phyloP scores from a whole-genome alignment of 2,329 filamentous ascomycete species.

The Phaeosphaeria sp. region DNA sequence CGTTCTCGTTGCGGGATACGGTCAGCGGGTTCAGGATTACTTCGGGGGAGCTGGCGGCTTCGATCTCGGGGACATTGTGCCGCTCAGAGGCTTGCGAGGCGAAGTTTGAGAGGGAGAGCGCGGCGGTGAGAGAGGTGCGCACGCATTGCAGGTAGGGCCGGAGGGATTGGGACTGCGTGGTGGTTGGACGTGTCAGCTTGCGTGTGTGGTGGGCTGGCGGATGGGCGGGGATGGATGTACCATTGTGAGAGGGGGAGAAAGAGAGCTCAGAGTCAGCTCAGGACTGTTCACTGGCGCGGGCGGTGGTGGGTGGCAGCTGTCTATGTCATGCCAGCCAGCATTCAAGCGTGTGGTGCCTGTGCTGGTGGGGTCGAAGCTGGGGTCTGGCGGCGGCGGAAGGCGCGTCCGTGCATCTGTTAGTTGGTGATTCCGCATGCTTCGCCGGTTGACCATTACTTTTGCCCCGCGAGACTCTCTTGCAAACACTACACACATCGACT shows the following conservation, averaged over 20 bases:
- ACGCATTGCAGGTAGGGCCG: slow-evolving; percentile 97
- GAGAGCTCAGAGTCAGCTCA: slow-evolving; percentile 26
- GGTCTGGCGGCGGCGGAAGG: slow-evolving; percentile 15
- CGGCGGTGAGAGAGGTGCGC: slow-evolving; percentile 90
- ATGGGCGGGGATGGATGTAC: slow-evolving; percentile 20
- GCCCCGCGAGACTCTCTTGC: slow-evolving; percentile 36
- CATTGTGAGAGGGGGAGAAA: too few relatives aligned
- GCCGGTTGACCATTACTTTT: slow-evolving; percentile 33
- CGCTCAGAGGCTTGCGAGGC: slow-evolving; percentile 95
- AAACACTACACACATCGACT: slow-evolving; percentile 13
- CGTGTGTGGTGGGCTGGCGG: neutral
- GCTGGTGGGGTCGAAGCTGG: slow-evolving; percentile 36
- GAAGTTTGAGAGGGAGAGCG: slow-evolving; percentile 94
- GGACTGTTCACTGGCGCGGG: slow-evolving; percentile 21
- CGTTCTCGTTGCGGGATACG: slow-evolving; percentile 94
- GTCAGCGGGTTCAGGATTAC: slow-evolving; percentile 90
- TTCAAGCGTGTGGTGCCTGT: slow-evolving; percentile 34
- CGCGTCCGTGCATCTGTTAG: slow-evolving; percentile 18
- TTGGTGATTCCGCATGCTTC: slow-evolving; percentile 39
- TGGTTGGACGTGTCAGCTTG: slow-evolving; percentile 35
- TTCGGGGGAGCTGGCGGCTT: slow-evolving; percentile 91
- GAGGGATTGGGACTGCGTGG: slow-evolving; percentile 84
- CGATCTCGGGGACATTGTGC: slow-evolving; percentile 97
- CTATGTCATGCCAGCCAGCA: slow-evolving; percentile 40
- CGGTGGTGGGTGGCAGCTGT: slow-evolving; percentile 12